These are phyloP conservation scores for Candida krabiensis DNA, from an alignment of 805 yeast species.

Conservation along the genomic window DNA sequence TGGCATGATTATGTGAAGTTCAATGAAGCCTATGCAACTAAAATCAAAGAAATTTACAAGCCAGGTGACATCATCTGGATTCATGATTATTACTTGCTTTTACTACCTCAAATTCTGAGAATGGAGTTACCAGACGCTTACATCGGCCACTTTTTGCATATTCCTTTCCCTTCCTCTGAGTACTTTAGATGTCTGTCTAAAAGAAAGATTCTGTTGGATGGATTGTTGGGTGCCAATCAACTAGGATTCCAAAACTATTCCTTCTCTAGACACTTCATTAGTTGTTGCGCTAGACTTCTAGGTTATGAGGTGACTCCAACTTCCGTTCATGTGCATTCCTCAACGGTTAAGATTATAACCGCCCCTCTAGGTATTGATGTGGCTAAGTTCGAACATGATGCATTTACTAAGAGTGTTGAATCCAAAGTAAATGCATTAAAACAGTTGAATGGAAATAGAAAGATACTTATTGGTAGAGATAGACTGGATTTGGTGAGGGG, in stretches of 20 bases:
- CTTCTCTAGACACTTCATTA: slow-evolving; percentile 86
- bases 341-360: slow-evolving; percentile 68
- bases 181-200: slow-evolving; percentile 87
- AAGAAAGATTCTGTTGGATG: slow-evolving; percentile 79
- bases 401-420: slow-evolving; percentile 50
- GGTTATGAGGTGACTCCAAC: slow-evolving; percentile 72
- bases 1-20: slow-evolving; percentile 90
- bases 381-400: slow-evolving; percentile 61
- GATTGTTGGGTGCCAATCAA: slow-evolving; percentile 86
- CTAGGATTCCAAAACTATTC: slow-evolving; percentile 85
- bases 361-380: slow-evolving; percentile 91
- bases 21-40: slow-evolving; percentile 87
- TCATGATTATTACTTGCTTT: slow-evolving; percentile 82
- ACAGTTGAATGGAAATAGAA: slow-evolving; percentile 60
- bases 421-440: slow-evolving; percentile 65
- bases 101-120: slow-evolving; percentile 80
- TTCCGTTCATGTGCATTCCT: slow-evolving; percentile 71
- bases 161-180: slow-evolving; percentile 95
- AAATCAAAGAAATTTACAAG: slow-evolving; percentile 66
- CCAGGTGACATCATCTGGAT: slow-evolving; percentile 93
- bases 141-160: slow-evolving; percentile 79
- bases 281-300: slow-evolving; percentile 83
- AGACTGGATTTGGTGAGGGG: slow-evolving; percentile 90
- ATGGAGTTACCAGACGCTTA: slow-evolving; percentile 71
- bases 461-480: slow-evolving; percentile 91